Base-by-base conservation (phyloP, 371 early-diverging fungal genomes). In the Apophysomyces variabilis region DNA sequence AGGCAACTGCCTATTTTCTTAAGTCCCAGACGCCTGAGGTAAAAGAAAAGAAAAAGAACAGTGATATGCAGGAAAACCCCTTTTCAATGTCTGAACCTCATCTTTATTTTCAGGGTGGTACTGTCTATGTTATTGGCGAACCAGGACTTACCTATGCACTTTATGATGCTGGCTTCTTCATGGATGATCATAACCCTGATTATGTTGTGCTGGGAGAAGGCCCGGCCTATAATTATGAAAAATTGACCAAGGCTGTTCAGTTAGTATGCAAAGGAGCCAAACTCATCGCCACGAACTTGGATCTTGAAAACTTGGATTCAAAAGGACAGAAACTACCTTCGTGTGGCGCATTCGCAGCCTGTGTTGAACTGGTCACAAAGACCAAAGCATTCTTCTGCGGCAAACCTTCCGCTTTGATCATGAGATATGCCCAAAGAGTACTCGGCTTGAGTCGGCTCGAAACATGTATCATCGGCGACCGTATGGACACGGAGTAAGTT, bases 361-460 rank as follows among this genome's bases (percentile, higher is more conserved):
- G 80, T 57, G 82, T 89, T 61, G 89, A 89, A 67, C 56, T 84
- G 32, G 87, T 87, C 4, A 82, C 85, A 18, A 83, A 84, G 50
- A 85, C 83, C 64, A 87, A 89, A 70, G 88, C 89, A 35, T 87
- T 89, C 75, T 82, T 73, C 70, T 87, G 87, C 68, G 89, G 89
- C 39, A 89, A 89, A 69, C 89, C 89, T 12, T 80, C 78, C 36
- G 79, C 82, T 39, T 73, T 89, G 69, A 87, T 87, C 77, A 87
- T 89, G 87, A 75, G 87, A 60, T 87, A 82, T 71, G 89, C 87
- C 32, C 83, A 83, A 67, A 75, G 81, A 62, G 84, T 83, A 37
- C 75, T 89, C 32, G 87, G 86, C 21, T 66, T 80, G 35, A 69
- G 66, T 62, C 86, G 86, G 68, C 69, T 80, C 63, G 88, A 87